These are phyloP conservation scores for Hanseniaspora clermontiae DNA, from an alignment of 805 yeast genomes.

Conservation along the genomic window DNA sequence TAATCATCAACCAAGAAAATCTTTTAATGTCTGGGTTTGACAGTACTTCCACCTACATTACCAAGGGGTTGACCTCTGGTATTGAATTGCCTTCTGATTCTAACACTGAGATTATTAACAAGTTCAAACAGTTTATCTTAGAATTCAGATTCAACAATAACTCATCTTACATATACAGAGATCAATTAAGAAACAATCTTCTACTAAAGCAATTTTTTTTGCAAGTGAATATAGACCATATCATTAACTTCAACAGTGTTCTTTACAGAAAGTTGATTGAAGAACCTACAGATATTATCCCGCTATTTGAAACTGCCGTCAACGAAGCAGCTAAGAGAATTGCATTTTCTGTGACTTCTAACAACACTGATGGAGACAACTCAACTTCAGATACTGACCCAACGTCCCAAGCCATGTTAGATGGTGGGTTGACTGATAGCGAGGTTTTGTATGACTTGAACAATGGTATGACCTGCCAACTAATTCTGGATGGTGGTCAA, in stretches of 20 bases:
- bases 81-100: constrained; percentile 49
- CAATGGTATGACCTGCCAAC: constrained; percentile 11
- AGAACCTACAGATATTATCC: constrained; percentile 79
- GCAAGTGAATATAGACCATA: constrained; percentile 67
- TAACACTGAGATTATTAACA: constrained; percentile 56
- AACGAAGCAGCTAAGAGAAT: constrained; percentile 73
- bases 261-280: constrained; percentile 71
- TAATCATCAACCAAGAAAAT: background rate
- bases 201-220: constrained; percentile 61
- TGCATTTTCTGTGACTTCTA: constrained; percentile 31
- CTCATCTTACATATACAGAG: constrained; percentile 74
- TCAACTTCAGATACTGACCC: constrained; percentile 34
- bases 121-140: constrained; percentile 68
- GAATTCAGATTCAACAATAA: constrained; percentile 60
- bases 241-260: constrained; percentile 80
- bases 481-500: constrained; percentile 15
- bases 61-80: constrained; percentile 81
- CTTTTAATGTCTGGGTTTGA: constrained; percentile 49
- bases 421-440: constrained; percentile 19
- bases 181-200: constrained; percentile 77
- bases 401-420: constrained; percentile 36
- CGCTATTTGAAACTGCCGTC: constrained; percentile 69
- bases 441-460: constrained; percentile 31
- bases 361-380: constrained; percentile 26
- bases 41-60: constrained; percentile 56